Conservation (phyloP, 306 rosid species). For the Dalbergia cochinchinensis region DNA sequence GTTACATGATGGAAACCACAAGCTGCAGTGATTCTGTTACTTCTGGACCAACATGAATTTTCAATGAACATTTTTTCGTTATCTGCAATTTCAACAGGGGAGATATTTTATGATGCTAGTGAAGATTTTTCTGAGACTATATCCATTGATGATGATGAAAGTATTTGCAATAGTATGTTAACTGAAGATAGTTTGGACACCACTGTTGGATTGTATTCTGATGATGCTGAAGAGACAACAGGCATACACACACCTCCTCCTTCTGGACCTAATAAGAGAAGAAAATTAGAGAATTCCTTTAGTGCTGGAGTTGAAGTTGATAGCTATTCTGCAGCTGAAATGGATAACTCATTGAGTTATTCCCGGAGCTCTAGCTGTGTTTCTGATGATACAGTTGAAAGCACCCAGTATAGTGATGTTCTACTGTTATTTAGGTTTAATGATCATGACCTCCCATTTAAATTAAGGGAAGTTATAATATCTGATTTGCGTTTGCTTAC, state of each 20-base stretch:
- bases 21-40: slow-evolving; percentile 37
- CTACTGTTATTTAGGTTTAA: slow-evolving; percentile 79
- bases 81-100: slow-evolving; percentile 65
- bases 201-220: slow-evolving; percentile 47
- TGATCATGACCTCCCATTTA: slow-evolving; percentile 87
- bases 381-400: slow-evolving; percentile 65
- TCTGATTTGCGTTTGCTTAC: slow-evolving; percentile 90
- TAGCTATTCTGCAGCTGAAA: slow-evolving; percentile 41
- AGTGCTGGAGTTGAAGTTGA: slow-evolving; percentile 53
- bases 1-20: slow-evolving; percentile 36
- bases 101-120: slow-evolving; percentile 78
- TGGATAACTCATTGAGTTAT: slow-evolving; percentile 42
- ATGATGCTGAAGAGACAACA: slow-evolving; percentile 41
- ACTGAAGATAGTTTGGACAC: slow-evolving; percentile 54
- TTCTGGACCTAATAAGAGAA: slow-evolving; percentile 82
- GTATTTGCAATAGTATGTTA: slow-evolving; percentile 39
- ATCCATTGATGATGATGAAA: slow-evolving; percentile 54
- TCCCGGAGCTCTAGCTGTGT: slow-evolving; percentile 42
- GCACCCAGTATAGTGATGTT: slow-evolving; percentile 76
- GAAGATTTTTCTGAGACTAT: slow-evolving; percentile 53
- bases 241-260: slow-evolving; percentile 73
- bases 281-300: slow-evolving; percentile 61
- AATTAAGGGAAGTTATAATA: slow-evolving; percentile 70
- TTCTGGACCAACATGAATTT: slow-evolving; percentile 39
- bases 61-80: slow-evolving; percentile 40